Percentiles rank a stretch among this genome's conserved stretches.
These are phyloP conservation scores for Solanum arcanum DNA, from an alignment of 257 asterid genomes.

Conservation along the genomic window DNA sequence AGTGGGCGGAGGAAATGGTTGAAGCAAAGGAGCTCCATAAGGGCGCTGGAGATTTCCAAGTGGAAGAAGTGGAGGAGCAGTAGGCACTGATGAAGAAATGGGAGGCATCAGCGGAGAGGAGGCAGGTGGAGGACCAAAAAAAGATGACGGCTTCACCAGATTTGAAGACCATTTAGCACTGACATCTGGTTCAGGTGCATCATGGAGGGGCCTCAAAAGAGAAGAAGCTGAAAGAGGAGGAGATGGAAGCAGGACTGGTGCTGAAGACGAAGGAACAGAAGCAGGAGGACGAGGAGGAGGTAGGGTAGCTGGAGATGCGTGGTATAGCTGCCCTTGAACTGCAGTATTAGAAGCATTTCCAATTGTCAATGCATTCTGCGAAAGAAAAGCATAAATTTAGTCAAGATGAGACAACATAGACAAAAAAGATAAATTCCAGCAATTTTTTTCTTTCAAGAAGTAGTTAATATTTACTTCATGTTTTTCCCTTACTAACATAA, in stretches of 20 bases:
- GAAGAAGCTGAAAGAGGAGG: constrained; percentile 33
- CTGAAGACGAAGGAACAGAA: constrained; percentile 25
- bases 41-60: constrained; percentile 55
- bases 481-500: neutral
- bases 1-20: constrained; percentile 98
- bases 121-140: constrained; percentile 58
- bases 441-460: neutral
- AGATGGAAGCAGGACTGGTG: constrained; percentile 39
- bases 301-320: constrained; percentile 23
- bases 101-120: constrained; percentile 58
- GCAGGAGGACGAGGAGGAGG: constrained; percentile 36
- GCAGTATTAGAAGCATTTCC: constrained; percentile 45
- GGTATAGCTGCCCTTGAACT: constrained; percentile 40
- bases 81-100: constrained; percentile 52
- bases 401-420: neutral
- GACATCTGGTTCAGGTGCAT: constrained; percentile 30
- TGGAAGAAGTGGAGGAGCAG: constrained; percentile 72
- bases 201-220: constrained; percentile 49
- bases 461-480: neutral
- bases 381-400: neutral
- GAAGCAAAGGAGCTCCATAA: constrained; percentile 91
- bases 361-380: constrained; percentile 55
- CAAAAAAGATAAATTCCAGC: neutral
- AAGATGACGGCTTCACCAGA: constrained; percentile 83
- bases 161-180: constrained; percentile 38